Conservation (phyloP, 78 protist species). For the Dictyostelium capitatum region DNA sequence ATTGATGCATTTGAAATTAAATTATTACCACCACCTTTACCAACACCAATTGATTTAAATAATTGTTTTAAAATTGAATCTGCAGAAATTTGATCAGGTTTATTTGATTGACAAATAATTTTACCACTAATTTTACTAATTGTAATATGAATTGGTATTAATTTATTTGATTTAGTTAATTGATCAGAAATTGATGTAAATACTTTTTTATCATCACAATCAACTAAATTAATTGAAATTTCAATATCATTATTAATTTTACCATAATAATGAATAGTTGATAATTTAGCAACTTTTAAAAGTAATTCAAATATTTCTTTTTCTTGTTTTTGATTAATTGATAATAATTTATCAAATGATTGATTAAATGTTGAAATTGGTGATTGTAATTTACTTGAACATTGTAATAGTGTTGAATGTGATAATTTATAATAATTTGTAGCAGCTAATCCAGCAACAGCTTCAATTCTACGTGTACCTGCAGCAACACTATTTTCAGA, state of each 20-base stretch:
- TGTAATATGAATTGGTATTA: slow-evolving; percentile 5
- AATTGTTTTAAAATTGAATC: slow-evolving; percentile 31
- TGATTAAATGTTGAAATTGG: neutral
- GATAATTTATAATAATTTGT: neutral
- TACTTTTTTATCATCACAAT: slow-evolving; percentile 52
- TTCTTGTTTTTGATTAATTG: neutral
- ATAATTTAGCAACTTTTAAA: neutral
- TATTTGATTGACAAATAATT: neutral
- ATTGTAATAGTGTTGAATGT: neutral
- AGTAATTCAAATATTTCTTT: slow-evolving; percentile 21
- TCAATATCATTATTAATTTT: neutral
- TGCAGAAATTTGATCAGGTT: neutral
- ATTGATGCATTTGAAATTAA: slow-evolving; percentile 64
- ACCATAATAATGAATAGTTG: neutral
- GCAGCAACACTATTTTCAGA: slow-evolving; percentile 70
- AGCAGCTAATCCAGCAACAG: slow-evolving; percentile 61
- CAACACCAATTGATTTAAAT: neutral
- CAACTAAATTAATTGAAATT: neutral
- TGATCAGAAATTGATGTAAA: neutral
- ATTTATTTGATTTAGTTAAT: neutral
- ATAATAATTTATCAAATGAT: slow-evolving; percentile 14
- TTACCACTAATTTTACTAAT: neutral
- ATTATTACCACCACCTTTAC: slow-evolving; percentile 79
- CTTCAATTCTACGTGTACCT: slow-evolving; percentile 81
- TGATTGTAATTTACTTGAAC: neutral